phyloP scores from a whole-genome alignment of 2,329 filamentous ascomycete genomes.

The Ophiosphaerella narmari region DNA sequence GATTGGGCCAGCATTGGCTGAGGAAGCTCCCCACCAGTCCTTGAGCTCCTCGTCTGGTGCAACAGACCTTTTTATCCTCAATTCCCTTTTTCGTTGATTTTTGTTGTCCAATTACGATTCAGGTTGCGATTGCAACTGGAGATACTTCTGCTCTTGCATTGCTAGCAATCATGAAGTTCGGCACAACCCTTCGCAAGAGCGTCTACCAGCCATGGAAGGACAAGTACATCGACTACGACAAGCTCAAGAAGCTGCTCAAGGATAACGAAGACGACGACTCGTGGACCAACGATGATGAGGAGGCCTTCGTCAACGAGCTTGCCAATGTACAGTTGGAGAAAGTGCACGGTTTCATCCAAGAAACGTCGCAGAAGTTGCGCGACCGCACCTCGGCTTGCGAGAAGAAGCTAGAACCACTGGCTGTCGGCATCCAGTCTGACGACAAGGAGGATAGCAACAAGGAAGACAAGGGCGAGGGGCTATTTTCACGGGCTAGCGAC shows the following conservation, averaged over 20 bases:
- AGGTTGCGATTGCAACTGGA: constrained; percentile 2
- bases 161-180: constrained; percentile 79
- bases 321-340: constrained; percentile 95
- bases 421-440: constrained; percentile 41
- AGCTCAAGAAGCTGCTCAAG: constrained; percentile 85
- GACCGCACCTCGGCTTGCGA: constrained; percentile 77
- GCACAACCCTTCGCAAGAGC: constrained; percentile 79
- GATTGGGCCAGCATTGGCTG: constrained; percentile 19
- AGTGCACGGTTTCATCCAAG: constrained; percentile 84
- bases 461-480: constrained; percentile 12
- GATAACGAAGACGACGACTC: constrained; percentile 65
- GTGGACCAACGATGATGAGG: constrained; percentile 96
- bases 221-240: constrained; percentile 93
- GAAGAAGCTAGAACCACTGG: constrained; percentile 64
- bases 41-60: constrained; percentile 5
- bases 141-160: constrained; percentile 7
- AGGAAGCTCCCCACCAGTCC: constrained; percentile 5
- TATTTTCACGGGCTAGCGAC: constrained; percentile 22
- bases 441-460: constrained; percentile 16
- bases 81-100: background rate
- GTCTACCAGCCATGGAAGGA: constrained; percentile 88
- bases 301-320: constrained; percentile 90
- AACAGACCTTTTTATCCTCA: constrained; percentile 12
- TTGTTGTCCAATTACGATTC: constrained; percentile 3
- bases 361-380: constrained; percentile 79